Percentiles rank a stretch among this genome's conserved stretches.
phyloP scores from a whole-genome alignment of 164 flowering plant genomes.

The Vitis riparia region DNA sequence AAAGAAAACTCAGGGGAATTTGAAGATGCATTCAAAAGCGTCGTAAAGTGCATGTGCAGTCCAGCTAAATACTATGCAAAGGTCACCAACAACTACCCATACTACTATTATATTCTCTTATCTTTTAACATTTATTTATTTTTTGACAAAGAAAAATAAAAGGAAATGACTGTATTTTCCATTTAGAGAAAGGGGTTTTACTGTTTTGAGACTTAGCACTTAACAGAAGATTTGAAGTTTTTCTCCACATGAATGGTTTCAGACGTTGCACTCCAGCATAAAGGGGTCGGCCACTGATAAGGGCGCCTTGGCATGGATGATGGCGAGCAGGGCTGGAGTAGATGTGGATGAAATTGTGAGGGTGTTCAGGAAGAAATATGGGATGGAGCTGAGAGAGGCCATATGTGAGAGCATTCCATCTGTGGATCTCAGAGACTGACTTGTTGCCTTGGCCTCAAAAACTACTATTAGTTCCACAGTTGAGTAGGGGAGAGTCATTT shows the following conservation, averaged over 20 bases:
- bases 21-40: constrained; percentile 46
- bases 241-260: constrained; percentile 2
- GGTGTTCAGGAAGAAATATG: constrained; percentile 46
- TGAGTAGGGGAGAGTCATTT: too few relatives aligned
- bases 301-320: constrained; percentile 31
- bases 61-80: constrained; percentile 66
- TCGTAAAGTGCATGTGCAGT: constrained; percentile 55
- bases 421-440: constrained; percentile 58
- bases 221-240: not conserved
- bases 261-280: constrained; percentile 47
- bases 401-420: constrained; percentile 36
- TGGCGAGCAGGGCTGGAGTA: constrained; percentile 62
- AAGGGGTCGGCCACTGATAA: constrained; percentile 35
- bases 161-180: too few relatives aligned
- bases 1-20: constrained; percentile 45
- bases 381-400: constrained; percentile 43
- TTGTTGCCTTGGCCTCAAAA: constrained; percentile 40
- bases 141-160: not conserved
- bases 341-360: constrained; percentile 63
- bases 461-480: not conserved
- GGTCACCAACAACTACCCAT: constrained; percentile 29
- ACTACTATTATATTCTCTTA: too few relatives aligned
- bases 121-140: not conserved
- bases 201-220: too few relatives aligned
- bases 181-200: too few relatives aligned